Evolutionary conservation across 495 filamentous ascomycete genomes (phyloP), one percentile per base, ranked within the genome.

Genomic region (Bombardia bombarda): DNA sequence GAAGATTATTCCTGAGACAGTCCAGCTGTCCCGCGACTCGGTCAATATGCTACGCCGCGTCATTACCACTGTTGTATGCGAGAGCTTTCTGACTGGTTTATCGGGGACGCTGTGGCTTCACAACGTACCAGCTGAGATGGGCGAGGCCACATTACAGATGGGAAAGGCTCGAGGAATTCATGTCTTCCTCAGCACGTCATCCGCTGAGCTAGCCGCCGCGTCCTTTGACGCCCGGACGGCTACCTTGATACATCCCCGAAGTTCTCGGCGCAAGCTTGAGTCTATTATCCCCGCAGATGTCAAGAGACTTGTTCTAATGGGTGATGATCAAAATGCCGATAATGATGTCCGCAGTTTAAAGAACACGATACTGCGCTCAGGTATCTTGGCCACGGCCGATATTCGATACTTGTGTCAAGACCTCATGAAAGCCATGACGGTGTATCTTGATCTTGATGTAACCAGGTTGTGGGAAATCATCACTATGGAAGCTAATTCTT

Each of bases 101-200:
- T 33, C 32, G n/a, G 32, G 32, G n/a, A 33, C 32, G n/a, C 32
- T 33, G 6, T 33, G 32, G 32, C 32, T 33, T 33, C 32, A 33
- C 32, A 14, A 33, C n/a, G 32, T 14, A 12, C 32, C 32, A 14
- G 32, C 32, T 14, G 32, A 33, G 14, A 33, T 33, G 16, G 32
- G 6, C 8, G 32, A 33, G 32, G 14, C 32, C 6, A 14, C 14
- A 33, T 33, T 14, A 14, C 32, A 33, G 32, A 33, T 33, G 32
- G 32, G 14, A 5, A 14, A 33, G 14, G 32, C 32, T 33, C 32
- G 32, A 33, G 32, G 32, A 17, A 28, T 28, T 7, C 14, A 17
- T 17, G 32, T 33, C 5, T 33, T 33, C n/a, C 14, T 33, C 32
- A 33, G 32, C 32, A 14, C n/a, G n/a, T n/a, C 32, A 7, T 33